Evolutionary conservation across 352 stramenopile genomes (phyloP).

Genomic region (Nothophytophthora sp.): DNA sequence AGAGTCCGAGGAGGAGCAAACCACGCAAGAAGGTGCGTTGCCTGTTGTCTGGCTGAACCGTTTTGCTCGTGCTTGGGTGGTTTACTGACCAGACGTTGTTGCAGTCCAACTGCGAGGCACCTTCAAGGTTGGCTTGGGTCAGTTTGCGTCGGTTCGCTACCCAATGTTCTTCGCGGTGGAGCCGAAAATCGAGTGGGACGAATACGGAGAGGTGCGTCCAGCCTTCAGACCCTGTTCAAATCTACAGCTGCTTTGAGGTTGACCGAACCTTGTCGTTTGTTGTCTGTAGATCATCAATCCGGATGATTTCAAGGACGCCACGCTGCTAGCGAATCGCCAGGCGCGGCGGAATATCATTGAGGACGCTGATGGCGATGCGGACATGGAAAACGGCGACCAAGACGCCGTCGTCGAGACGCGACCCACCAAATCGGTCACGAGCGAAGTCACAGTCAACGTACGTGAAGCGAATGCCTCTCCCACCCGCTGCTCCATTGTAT

Average conservation of each 20-base stretch:
- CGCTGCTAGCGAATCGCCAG: constrained; percentile 61
- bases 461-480: constrained; percentile 3
- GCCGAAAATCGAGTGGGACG: constrained; percentile 87
- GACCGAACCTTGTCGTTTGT: background rate
- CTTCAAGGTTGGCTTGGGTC: constrained; percentile 85
- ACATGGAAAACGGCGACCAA: constrained; percentile 74
- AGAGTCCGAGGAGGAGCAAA: constrained; percentile 75
- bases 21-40: constrained; percentile 60
- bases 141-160: constrained; percentile 83
- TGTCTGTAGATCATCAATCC: constrained; percentile 67
- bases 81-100: constrained; percentile 1
- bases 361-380: constrained; percentile 56
- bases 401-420: constrained; percentile 60
- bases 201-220: constrained; percentile 84
- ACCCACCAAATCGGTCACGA: constrained; percentile 82
- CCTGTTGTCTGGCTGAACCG: background rate
- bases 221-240: too few relatives aligned
- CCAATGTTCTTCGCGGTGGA: constrained; percentile 90
- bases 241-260: too few relatives aligned
- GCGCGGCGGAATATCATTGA: constrained; percentile 64
- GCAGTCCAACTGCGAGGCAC: constrained; percentile 80
- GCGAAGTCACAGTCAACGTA: constrained; percentile 66
- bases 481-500: background rate
- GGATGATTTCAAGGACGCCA: constrained; percentile 82
- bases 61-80: background rate